phyloP scores from a whole-genome alignment of 2,329 filamentous ascomycete species.

The Chrysosporium keratinophilum region DNA sequence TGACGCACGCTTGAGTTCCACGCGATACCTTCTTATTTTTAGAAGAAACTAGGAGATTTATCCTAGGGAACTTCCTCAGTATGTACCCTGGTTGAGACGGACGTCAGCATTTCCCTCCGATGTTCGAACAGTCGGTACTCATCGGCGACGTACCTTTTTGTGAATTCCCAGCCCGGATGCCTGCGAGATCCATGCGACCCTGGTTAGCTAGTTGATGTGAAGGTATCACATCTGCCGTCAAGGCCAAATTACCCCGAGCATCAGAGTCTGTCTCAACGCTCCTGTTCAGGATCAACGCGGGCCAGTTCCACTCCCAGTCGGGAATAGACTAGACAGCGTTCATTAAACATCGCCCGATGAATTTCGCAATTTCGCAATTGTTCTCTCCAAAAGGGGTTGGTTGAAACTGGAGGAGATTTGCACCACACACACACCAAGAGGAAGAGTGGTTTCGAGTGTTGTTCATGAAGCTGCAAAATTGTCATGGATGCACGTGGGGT shows the following conservation, averaged over 20 bases:
- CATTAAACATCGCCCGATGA: slow-evolving; percentile 3
- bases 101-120: slow-evolving; percentile 5
- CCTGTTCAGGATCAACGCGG: not conserved
- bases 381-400: not conserved
- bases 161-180: not conserved
- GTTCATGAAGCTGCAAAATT: not conserved
- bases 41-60: slow-evolving; percentile 11
- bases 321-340: not conserved
- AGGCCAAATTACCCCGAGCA: slow-evolving; percentile 1
- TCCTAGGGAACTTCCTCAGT: not conserved
- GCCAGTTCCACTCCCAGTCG: not conserved
- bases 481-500: slow-evolving; percentile 5
- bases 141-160: slow-evolving; percentile 1
- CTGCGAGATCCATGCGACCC: slow-evolving; percentile 2
- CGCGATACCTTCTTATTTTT: slow-evolving; percentile 6
- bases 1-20: slow-evolving; percentile 12
- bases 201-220: not conserved
- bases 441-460: not conserved
- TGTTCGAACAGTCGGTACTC: slow-evolving; percentile 1
- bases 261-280: slow-evolving; percentile 8
- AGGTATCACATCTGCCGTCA: not conserved
- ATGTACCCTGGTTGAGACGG: not conserved
- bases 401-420: slow-evolving; percentile 3
- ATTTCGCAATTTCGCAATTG: not conserved
- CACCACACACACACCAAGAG: not conserved